Conservation (phyloP, 2,329 filamentous ascomycete species). For the Trichoderma sp. region DNA sequence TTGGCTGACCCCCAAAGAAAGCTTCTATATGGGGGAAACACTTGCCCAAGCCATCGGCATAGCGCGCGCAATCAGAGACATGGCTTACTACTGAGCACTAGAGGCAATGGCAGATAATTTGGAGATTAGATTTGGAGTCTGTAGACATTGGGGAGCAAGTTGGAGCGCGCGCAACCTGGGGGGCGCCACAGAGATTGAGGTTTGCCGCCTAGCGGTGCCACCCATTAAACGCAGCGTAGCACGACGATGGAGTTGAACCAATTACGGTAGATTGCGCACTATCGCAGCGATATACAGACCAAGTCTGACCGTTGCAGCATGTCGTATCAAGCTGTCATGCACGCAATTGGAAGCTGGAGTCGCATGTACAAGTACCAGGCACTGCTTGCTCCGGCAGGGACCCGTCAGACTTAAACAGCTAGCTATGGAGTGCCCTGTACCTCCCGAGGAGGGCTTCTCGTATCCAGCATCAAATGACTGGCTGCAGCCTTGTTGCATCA, state of each 20-base stretch:
- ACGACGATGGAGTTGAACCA: neutral
- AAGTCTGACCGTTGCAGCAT: neutral
- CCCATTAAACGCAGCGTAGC: neutral
- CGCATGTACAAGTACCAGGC: neutral
- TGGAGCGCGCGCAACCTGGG: neutral
- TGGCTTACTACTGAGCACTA: neutral
- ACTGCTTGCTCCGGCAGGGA: neutral
- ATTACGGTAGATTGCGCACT: neutral
- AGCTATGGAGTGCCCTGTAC: neutral
- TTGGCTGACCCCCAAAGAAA: neutral
- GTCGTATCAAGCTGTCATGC: neutral
- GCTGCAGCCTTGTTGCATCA: neutral
- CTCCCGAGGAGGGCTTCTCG: neutral
- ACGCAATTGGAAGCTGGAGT: neutral
- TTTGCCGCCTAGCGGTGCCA: neutral
- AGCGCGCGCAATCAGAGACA: neutral
- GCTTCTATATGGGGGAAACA: neutral
- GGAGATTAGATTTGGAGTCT: neutral
- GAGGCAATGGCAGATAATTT: neutral
- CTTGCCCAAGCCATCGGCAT: neutral
- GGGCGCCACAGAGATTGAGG: conserved; percentile 1
- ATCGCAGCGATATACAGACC: neutral
- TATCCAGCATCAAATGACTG: neutral
- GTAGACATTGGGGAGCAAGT: neutral
- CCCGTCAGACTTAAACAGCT: neutral